Evolutionary conservation across 306 rosid genomes (phyloP).

Genomic region (Pyrus betulifolia): DNA sequence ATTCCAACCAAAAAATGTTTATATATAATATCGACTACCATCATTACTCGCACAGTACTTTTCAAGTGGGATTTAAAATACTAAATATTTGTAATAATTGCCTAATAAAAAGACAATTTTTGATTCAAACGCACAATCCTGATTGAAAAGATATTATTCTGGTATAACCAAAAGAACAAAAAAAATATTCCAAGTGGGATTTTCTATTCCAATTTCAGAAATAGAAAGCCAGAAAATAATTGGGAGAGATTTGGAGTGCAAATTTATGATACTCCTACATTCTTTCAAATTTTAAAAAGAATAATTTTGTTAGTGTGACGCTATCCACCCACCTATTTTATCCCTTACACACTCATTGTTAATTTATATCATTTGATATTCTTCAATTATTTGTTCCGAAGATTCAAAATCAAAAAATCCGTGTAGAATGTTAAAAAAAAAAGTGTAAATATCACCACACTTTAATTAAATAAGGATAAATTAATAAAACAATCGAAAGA

Average conservation of each 20-base stretch:
- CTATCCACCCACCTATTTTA: too few relatives aligned
- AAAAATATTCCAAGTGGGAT: neutral
- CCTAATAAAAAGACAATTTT: neutral
- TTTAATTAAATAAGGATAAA: too few relatives aligned
- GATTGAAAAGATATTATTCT: neutral
- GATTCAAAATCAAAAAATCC: rapidly evolving
- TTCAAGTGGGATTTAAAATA: neutral
- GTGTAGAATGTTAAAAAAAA: too few relatives aligned
- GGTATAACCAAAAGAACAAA: neutral
- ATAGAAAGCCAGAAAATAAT: too few relatives aligned
- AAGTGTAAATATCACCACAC: too few relatives aligned
- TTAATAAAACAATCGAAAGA: too few relatives aligned
- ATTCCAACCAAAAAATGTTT: neutral
- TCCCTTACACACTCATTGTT: too few relatives aligned
- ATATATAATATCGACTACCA: neutral
- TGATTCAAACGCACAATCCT: neutral
- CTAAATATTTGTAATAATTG: neutral
- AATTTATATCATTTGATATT: rapidly evolving
- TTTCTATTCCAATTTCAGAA: neutral
- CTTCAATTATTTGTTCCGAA: rapidly evolving
- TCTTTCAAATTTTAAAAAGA: too few relatives aligned
- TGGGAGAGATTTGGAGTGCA: too few relatives aligned
- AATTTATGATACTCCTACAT: too few relatives aligned
- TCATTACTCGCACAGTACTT: neutral
- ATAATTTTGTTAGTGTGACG: too few relatives aligned